Base-by-base conservation (phyloP, 495 filamentous ascomycete genomes). In the Hypoxylon cercidicola region DNA sequence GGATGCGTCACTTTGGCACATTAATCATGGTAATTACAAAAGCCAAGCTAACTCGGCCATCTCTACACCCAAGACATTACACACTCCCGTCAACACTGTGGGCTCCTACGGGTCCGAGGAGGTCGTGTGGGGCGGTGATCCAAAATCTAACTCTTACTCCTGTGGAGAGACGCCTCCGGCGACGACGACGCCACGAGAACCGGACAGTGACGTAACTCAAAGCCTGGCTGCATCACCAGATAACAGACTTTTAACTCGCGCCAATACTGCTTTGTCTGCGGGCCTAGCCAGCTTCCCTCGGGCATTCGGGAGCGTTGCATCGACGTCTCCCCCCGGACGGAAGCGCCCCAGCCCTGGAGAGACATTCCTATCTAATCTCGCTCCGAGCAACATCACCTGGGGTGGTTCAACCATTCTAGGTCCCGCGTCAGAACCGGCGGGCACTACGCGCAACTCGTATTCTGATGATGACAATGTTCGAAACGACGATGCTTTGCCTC, bases 141-240 rank as follows among this genome's bases (percentile, higher is more conserved):
- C 79, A n/a, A 75, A 74, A 28, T 80, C 82, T 0, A 80, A 79
- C 44, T 84, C 83, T 2, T 84, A 83, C 46, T 86, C 84, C 0
- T 82, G 78, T 51, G 88, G 90, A 44, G 86, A 87, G 23, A 93
- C 90, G 3, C 91, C 90, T 37, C 90, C 91, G 0, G n/a, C n/a
- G n/a, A 61, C 74, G 3, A 77, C 73, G 34, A 68, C 66, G 9
- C 62, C 57, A 15, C 73, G 71, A 30, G 77, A 75, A 1, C 62
- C 74, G 4, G 75, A 79, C 7, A 59, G 52, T 11, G 72, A 75
- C 18, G 74, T 73, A 34, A 79, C 83, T n/a, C 82, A 87, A 0
- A 89, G 85, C 71, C 75, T 90, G 18, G 92, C 91, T 0, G 88
- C 87, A 0, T 96, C 91, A 13, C 90, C 92, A 12, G 91, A 85